These are phyloP conservation scores for Tillandsia fasciculata DNA, from an alignment of 176 grass and related monocot genomes.

Conservation along the genomic window DNA sequence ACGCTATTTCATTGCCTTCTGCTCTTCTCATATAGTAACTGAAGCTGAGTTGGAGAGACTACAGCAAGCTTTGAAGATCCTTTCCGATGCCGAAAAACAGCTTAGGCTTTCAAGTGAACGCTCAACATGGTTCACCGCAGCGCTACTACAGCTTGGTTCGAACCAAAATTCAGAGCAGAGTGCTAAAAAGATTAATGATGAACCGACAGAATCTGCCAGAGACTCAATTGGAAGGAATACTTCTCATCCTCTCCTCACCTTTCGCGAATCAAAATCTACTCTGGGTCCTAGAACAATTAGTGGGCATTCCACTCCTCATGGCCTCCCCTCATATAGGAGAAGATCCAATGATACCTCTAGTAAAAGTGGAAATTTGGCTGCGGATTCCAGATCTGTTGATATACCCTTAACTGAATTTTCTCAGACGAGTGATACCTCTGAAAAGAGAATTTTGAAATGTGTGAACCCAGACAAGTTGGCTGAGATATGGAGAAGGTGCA, in stretches of 20 bases:
- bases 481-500: conserved; percentile 66
- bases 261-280: conserved; percentile 28
- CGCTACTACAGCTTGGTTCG: conserved; percentile 84
- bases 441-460: conserved; percentile 19
- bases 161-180: conserved; percentile 63
- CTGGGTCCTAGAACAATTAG: conserved; percentile 31
- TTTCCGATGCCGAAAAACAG: conserved; percentile 95
- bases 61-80: conserved; percentile 87
- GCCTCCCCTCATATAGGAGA: conserved; percentile 25
- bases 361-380: conserved; percentile 5
- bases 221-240: conserved; percentile 42
- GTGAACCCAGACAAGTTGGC: conserved; percentile 37
- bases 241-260: conserved; percentile 25
- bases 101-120: conserved; percentile 88
- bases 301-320: conserved; percentile 19
- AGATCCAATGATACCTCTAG: conserved; percentile 17
- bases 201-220: conserved; percentile 33
- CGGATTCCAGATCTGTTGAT: conserved; percentile 47
- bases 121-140: conserved; percentile 95
- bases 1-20: background rate
- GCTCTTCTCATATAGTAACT: conserved; percentile 45
- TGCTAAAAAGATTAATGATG: conserved; percentile 37
- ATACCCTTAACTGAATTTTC: conserved; percentile 28
- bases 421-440: conserved; percentile 22
- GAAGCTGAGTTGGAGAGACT: conserved; percentile 90